Conservation (phyloP, 1,284 basidiomycete genomes). For the Tilletia indica region DNA sequence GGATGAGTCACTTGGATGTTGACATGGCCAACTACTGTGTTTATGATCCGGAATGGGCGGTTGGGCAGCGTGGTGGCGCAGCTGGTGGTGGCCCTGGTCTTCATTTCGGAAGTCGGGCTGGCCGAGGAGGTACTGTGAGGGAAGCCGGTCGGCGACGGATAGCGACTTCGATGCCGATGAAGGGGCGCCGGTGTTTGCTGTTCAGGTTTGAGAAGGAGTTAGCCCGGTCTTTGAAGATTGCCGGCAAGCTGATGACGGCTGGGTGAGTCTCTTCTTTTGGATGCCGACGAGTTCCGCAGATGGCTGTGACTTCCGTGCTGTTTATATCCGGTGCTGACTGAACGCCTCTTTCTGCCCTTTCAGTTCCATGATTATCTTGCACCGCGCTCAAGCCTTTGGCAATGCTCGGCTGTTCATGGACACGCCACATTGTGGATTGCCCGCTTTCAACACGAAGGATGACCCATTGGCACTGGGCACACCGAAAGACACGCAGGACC, state of each 20-base stretch:
- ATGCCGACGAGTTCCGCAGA: too few species aligned
- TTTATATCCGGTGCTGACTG: too few species aligned
- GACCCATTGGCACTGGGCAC: neutral
- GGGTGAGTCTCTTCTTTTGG: constrained; percentile 18
- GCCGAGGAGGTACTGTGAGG: neutral
- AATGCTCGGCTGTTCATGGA: constrained; percentile 44
- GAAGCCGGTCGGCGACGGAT: neutral
- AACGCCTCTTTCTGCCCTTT: too few species aligned
- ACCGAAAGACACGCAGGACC: constrained; percentile 14
- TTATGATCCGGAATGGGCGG: constrained; percentile 35
- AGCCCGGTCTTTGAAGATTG: constrained; percentile 29
- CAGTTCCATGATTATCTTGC: constrained; percentile 38
- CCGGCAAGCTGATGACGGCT: constrained; percentile 48
- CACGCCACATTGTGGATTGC: constrained; percentile 42
- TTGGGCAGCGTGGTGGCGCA: neutral
- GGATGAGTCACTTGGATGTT: constrained; percentile 40
- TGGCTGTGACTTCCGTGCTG: too few species aligned
- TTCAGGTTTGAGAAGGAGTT: constrained; percentile 17
- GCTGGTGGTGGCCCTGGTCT: neutral
- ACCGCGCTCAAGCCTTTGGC: constrained; percentile 44
- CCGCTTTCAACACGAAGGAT: constrained; percentile 20
- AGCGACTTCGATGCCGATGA: neutral
- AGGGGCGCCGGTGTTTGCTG: neutral
- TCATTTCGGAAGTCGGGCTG: neutral
- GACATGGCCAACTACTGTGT: constrained; percentile 43